phyloP scores from a whole-genome alignment of 1,284 basidiomycete genomes.

The Heimioporus punctisporus region DNA sequence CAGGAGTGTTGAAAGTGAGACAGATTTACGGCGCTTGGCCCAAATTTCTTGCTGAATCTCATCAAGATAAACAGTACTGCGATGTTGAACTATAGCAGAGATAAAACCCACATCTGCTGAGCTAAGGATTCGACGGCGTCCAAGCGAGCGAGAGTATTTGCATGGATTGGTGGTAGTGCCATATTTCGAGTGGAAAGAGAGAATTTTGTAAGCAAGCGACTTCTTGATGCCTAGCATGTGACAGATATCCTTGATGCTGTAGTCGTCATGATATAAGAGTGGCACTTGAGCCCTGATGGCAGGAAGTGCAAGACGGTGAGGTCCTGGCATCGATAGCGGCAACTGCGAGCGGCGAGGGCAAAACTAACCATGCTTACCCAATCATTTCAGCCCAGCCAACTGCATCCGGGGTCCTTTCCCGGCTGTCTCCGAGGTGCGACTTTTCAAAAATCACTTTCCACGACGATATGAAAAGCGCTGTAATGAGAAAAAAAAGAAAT shows the following conservation, averaged over 20 bases:
- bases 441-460: too few species aligned
- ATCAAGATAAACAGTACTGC: neutral
- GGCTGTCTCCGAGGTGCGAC: too few species aligned
- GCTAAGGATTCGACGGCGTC: neutral
- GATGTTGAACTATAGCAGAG: neutral
- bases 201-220: neutral
- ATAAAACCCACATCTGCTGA: neutral
- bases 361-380: neutral
- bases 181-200: neutral
- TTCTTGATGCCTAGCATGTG: slow-evolving; percentile 1
- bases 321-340: neutral
- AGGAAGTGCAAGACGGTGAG: neutral
- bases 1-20: neutral
- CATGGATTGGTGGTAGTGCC: neutral
- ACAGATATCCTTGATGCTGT: slow-evolving; percentile 3
- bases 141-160: neutral
- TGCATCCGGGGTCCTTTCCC: too few species aligned
- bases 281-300: slow-evolving; percentile 4
- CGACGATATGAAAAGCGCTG: too few species aligned
- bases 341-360: too few species aligned
- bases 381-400: too few species aligned
- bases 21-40: too few species aligned
- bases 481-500: too few species aligned
- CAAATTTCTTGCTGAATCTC: neutral
- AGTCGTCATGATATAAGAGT: neutral